Percentiles rank a stretch among this genome's conserved stretches.
phyloP scores from a whole-genome alignment of 108 stramenopile genomes.

The Nitzschia sp. region DNA sequence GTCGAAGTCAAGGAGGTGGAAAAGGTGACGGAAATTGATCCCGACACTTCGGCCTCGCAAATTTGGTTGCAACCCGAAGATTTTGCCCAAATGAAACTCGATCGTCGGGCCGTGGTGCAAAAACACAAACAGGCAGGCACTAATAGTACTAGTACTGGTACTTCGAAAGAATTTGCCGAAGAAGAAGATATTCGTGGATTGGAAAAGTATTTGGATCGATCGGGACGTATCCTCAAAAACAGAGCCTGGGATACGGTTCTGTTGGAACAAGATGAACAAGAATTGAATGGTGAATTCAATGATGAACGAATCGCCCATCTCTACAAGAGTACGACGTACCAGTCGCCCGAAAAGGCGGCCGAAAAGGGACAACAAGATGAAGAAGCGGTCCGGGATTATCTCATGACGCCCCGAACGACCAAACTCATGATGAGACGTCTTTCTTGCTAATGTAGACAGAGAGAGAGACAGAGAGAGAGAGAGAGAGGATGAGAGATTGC shows the following conservation, averaged over 20 bases:
- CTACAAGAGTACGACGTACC: constrained; percentile 3
- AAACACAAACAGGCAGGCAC: constrained; percentile 15
- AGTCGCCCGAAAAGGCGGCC: constrained; percentile 17
- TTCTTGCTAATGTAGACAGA: constrained; percentile 10
- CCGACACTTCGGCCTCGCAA: not conserved
- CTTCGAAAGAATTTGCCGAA: no score
- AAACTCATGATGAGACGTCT: constrained; percentile 24
- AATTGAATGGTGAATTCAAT: constrained; percentile 20
- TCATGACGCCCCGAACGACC: constrained; percentile 18
- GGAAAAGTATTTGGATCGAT: constrained; percentile 34
- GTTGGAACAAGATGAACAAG: constrained; percentile 38
- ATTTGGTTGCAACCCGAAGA: constrained; percentile 36
- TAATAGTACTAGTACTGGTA: not conserved
- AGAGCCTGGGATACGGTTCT: constrained; percentile 33
- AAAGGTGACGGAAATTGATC: constrained; percentile 10
- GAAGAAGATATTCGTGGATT: constrained; percentile 33
- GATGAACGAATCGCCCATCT: constrained; percentile 24
- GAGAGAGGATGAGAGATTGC: no score
- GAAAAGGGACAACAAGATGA: constrained; percentile 5
- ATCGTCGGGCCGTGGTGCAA: constrained; percentile 9
- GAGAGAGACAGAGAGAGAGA: no score
- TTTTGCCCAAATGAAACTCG: constrained; percentile 20
- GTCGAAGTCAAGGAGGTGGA: constrained; percentile 31
- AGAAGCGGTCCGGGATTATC: constrained; percentile 18
- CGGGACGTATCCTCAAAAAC: constrained; percentile 9